Evolutionary conservation across 768 basidiomycete genomes (phyloP), one percentile per base, ranked within the genome.

Genomic region (Terana coerulea): DNA sequence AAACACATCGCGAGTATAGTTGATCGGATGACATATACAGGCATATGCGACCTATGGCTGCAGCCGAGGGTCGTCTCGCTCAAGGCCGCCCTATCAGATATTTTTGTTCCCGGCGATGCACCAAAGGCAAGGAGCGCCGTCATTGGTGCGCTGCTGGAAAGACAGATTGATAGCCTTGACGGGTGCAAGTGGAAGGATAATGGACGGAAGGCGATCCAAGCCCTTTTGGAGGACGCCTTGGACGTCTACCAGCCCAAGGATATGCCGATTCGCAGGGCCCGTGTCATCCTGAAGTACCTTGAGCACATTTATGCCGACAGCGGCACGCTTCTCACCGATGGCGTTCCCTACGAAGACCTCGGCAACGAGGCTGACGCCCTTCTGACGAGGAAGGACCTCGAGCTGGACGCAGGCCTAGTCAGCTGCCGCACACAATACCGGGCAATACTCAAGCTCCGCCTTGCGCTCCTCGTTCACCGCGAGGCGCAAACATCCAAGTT

Each of bases 381-480:
- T 19, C 69, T 80, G 11, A 47, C 57, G 8, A 54, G 51, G 25
- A 49, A 75, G 75, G 56, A 59, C 11, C 31, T 54, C 6, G 68
- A 62, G 3, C 47, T 59, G 2, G 74, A 75, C 50, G 37, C 35
- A 0, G 42, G 47, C 1, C 62, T 75, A 1, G 53, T 53, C 0
- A 51, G 44, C 3, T 67, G 69, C 48, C 51, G 66, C 49, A 61
- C 59, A 6, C 81, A 87, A 60, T 81, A 84, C 58, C 74, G 69
- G 25, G 74, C 79, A 1, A 67, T 75, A 1, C 71, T 76, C 0
- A 80, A 87, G 59, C 72, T 94, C 22, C 88, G 85, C 83, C 68
- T 81, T 39, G 81, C 84, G 0, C 68, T 94, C 17, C 83, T 88
- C 59, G 76, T 80, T 0, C 89, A 93, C 65, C 77, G 80, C 12